Base-by-base conservation (phyloP, 768 basidiomycete species). In the Sistotremastrum suecicum region DNA sequence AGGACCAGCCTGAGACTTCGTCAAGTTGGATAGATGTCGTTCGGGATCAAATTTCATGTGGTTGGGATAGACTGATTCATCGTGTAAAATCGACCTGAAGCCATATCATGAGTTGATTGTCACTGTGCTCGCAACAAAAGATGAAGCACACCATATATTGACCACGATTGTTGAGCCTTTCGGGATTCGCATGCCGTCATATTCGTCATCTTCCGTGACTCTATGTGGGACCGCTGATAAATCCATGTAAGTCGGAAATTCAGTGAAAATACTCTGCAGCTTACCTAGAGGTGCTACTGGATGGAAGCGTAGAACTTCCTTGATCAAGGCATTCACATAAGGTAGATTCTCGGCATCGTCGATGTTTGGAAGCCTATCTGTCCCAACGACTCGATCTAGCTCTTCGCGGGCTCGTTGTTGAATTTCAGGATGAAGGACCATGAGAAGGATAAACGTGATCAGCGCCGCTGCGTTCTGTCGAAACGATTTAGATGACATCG, bases 1-100 rank as follows among this genome's bases (percentile, higher is more conserved):
- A 47, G 50, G 20, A n/a, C n/a, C n/a, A n/a, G n/a, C n/a, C 20
- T 20, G 2, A 20, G 20, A 20, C 7, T 56, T 47, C 5, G 56
- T 57, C 11, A 50, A 37, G n/a, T 34, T 32, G 20, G 53, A 41
- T 9, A 61, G 48, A 46, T 60, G 60, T 2, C 63, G 61, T 32
- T 60, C 57, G 3, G 65, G 64, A 29, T 51, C 49, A 49, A 65
- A 64, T n/a, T 42, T 52, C 41, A 49, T 55, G 0, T 64, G 63
- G 31, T 55, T 46, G 2, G 60, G 60, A 45, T 65, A 67, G n/a
- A 50, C 45, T 8, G 47, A 46, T n/a, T 54, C 54, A 48, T 66
- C 59, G 20, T 56, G 63, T 4, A 61, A 47, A 43, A 66, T 64
- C 10, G 55, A 60, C 60, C 63, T 65, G 20, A 9, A 7, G 30